These are phyloP conservation scores for Wickerhamomyces hampshirensis DNA, from an alignment of 805 yeast species.

Conservation along the genomic window DNA sequence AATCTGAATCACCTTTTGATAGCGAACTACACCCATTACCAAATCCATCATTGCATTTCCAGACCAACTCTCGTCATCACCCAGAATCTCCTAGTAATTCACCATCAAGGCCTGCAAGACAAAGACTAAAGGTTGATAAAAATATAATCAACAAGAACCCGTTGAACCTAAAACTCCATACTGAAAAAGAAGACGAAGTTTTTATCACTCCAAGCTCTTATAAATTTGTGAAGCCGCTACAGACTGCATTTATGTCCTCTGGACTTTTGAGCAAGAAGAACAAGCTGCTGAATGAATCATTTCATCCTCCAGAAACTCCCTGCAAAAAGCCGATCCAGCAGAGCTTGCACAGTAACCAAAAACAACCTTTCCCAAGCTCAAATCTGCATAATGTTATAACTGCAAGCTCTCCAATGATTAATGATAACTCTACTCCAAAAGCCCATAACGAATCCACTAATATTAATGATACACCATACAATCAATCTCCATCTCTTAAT, in stretches of 20 bases:
- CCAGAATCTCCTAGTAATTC: constrained; percentile 25
- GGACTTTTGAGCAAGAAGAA: constrained; percentile 67
- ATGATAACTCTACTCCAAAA: constrained; percentile 24
- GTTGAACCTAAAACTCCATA: constrained; percentile 6
- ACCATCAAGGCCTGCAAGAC: constrained; percentile 30
- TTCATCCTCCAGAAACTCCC: constrained; percentile 59
- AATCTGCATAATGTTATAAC: constrained; percentile 26
- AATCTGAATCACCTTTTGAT: constrained; percentile 21
- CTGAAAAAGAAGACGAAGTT: constrained; percentile 5
- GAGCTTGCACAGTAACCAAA: constrained; percentile 13
- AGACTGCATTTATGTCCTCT: constrained; percentile 73
- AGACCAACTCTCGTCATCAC: constrained; percentile 5
- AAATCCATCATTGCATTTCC: constrained; percentile 23
- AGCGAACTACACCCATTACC: constrained; percentile 22
- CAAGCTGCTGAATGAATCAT: constrained; percentile 30
- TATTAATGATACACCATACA: constrained; percentile 9
- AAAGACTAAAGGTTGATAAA: constrained; percentile 18
- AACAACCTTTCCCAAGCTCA: constrained; percentile 19
- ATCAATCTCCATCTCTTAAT: constrained; percentile 19
- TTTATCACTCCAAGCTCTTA: constrained; percentile 52
- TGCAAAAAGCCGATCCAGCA: constrained; percentile 41
- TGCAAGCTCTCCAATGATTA: constrained; percentile 26
- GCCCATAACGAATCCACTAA: constrained; percentile 14
- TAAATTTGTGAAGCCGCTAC: constrained; percentile 75
- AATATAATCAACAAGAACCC: constrained; percentile 7